phyloP scores from a whole-genome alignment of 179 eudicot species.

The Nepenthes alata region DNA sequence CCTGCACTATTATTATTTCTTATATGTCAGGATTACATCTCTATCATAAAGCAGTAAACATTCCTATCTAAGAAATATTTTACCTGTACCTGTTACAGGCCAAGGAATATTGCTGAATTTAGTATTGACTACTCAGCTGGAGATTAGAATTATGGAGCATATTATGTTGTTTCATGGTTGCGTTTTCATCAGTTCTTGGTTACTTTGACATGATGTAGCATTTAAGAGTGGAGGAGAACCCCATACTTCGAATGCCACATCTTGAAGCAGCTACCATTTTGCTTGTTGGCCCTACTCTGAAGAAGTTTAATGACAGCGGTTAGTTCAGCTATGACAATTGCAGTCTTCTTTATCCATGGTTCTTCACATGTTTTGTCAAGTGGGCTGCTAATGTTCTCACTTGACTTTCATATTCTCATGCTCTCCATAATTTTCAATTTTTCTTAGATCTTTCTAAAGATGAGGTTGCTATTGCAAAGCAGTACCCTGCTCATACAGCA shows the following conservation, averaged over 20 bases:
- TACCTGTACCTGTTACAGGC: no score
- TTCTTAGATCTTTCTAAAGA: conserved; percentile 64
- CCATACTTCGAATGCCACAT: conserved; percentile 85
- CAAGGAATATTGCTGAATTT: no score
- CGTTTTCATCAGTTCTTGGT: background rate
- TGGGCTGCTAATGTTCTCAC: background rate
- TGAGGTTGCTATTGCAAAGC: conserved; percentile 60
- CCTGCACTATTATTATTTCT: no score
- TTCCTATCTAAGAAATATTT: no score
- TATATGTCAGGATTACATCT: no score
- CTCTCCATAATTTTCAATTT: conserved; percentile 8
- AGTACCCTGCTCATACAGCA: conserved; percentile 74
- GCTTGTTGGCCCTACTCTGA: conserved; percentile 86
- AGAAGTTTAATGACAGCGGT: conserved; percentile 94
- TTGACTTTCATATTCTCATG: background rate
- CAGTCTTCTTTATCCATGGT: background rate
- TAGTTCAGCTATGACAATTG: background rate
- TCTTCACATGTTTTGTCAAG: background rate
- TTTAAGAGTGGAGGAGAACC: conserved; percentile 90
- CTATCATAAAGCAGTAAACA: no score
- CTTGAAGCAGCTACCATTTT: conserved; percentile 89
- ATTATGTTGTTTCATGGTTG: conserved; percentile 1
- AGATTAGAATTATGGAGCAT: no score
- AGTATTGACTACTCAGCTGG: no score
- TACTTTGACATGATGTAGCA: conserved; percentile 44